phyloP scores from a whole-genome alignment of 1,284 basidiomycete genomes.

The Trichosporon inkin region DNA sequence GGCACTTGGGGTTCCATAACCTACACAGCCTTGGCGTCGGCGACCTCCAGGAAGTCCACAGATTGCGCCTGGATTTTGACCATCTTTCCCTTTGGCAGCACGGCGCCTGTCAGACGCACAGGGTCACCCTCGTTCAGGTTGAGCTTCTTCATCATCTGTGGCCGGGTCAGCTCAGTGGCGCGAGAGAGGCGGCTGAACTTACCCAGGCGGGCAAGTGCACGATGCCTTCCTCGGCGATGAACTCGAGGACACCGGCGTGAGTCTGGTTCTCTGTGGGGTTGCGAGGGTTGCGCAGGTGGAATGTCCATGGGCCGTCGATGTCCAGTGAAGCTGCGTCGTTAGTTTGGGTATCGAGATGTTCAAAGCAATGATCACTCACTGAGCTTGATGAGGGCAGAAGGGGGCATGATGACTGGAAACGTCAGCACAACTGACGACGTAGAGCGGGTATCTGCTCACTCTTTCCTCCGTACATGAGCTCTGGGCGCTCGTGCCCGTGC shows the following conservation, averaged over 20 bases:
- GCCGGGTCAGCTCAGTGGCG: slow-evolving; percentile 11
- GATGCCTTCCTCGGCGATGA: slow-evolving; percentile 94
- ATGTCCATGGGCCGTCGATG: slow-evolving; percentile 91
- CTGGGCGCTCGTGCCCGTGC: slow-evolving; percentile 43
- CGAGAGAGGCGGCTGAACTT: not conserved
- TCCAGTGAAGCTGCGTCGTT: slow-evolving; percentile 64
- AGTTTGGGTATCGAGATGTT: not conserved
- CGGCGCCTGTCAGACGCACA: slow-evolving; percentile 82
- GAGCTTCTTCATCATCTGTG: slow-evolving; percentile 96
- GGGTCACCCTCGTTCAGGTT: slow-evolving; percentile 86
- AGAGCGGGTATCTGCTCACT: slow-evolving; percentile 59
- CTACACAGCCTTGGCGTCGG: slow-evolving; percentile 93
- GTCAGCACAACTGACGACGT: slow-evolving; percentile 15
- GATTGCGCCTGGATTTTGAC: slow-evolving; percentile 97
- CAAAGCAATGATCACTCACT: slow-evolving; percentile 50
- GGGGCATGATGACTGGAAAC: slow-evolving; percentile 86
- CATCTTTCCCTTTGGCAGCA: slow-evolving; percentile 87
- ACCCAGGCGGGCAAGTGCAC: slow-evolving; percentile 95
- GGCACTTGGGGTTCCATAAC: slow-evolving; percentile 41
- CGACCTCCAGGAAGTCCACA: slow-evolving; percentile 83
- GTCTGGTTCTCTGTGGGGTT: slow-evolving; percentile 77
- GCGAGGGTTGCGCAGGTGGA: slow-evolving; percentile 84
- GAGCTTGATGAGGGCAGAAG: slow-evolving; percentile 83
- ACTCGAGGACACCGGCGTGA: slow-evolving; percentile 95
- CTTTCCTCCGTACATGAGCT: slow-evolving; percentile 76